Evolutionary conservation across 2,329 filamentous ascomycete species (phyloP), one percentile per base, ranked within the genome.

Genomic region (Fusarium bactridioides): DNA sequence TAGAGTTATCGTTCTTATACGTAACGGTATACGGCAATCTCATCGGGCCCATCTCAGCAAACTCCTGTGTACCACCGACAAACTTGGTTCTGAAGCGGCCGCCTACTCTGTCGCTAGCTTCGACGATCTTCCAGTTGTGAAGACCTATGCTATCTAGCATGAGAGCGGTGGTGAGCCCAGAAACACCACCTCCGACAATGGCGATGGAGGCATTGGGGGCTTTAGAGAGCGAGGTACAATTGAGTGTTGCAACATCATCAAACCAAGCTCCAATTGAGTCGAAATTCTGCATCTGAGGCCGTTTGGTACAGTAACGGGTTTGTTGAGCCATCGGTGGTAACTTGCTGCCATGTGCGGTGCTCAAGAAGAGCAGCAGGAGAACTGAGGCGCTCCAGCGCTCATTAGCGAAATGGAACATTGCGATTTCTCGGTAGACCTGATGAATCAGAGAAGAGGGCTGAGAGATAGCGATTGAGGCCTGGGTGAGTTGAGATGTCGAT

Each of bases 171-270:
- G 92, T 89, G 51, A 93, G 79, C 0, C 90, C 90, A 4, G 88
- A 83, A 86, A 92, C 91, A 11, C 90, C 90, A 18, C 86, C 90
- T 21, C 91, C 91, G 9, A 92, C 82, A 51, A 93, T 92, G 57
- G 85, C 90, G 68, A 92, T 85, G 2, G 64, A 59, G 19, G 37
- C 38, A 4, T 59, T 65, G 7, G 51, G 33, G 1, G 23, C 43
- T 16, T 37, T 55, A 1, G 61, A 40, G 33, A 47, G 6, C 4
- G 43, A 33, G 16, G 50, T 58, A 8, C 43, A 51, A 18, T 70
- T 61, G 13, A 69, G 27, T 7, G 35, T 50, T 18, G 38, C 45
- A 7, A 70, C 61, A 1, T 41, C 66, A 5, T 70, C 56, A 6
- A 70, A 70, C 66, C 61, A 70, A 9, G 68, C 56, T 10, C 68